These are phyloP conservation scores for Podila epicladia DNA, from an alignment of 192 early-diverging fungal genomes.

Conservation along the genomic window DNA sequence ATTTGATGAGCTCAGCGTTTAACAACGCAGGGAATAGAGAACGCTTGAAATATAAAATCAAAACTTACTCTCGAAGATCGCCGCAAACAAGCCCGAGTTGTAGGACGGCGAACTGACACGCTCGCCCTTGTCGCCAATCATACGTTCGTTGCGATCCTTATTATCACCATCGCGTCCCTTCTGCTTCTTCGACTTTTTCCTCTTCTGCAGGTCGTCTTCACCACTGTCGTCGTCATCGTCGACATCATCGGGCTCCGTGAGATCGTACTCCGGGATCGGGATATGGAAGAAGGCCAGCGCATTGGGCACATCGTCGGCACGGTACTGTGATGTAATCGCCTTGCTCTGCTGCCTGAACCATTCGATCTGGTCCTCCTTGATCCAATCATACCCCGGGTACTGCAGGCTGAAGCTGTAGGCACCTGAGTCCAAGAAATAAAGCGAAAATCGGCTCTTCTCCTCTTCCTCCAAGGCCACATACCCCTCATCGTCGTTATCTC, in stretches of 20 bases:
- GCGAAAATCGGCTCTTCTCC: conserved; percentile 35
- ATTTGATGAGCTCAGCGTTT: neutral
- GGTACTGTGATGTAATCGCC: conserved; percentile 21
- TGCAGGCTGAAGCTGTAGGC: conserved; percentile 44
- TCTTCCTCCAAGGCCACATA: neutral
- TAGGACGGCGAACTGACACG: conserved; percentile 36
- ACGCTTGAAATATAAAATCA: neutral
- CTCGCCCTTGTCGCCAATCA: conserved; percentile 35
- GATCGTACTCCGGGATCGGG: conserved; percentile 50
- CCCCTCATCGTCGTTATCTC: conserved; percentile 7
- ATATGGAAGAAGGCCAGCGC: conserved; percentile 59
- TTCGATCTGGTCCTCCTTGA: conserved; percentile 56
- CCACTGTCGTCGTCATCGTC: conserved; percentile 6
- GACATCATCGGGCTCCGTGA: neutral
- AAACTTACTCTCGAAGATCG: conserved; percentile 26
- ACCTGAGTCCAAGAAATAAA: conserved; percentile 58
- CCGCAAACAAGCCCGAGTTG: conserved; percentile 50
- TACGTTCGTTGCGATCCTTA: neutral
- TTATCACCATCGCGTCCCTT: neutral
- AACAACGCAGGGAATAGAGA: neutral
- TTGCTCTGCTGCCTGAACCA: conserved; percentile 51
- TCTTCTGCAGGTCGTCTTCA: neutral
- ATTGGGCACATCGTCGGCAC: conserved; percentile 33
- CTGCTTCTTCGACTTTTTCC: conserved; percentile 2
- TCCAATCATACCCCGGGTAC: conserved; percentile 49